phyloP scores from a whole-genome alignment of 352 stramenopile genomes.

The Globisporangium radiosum region DNA sequence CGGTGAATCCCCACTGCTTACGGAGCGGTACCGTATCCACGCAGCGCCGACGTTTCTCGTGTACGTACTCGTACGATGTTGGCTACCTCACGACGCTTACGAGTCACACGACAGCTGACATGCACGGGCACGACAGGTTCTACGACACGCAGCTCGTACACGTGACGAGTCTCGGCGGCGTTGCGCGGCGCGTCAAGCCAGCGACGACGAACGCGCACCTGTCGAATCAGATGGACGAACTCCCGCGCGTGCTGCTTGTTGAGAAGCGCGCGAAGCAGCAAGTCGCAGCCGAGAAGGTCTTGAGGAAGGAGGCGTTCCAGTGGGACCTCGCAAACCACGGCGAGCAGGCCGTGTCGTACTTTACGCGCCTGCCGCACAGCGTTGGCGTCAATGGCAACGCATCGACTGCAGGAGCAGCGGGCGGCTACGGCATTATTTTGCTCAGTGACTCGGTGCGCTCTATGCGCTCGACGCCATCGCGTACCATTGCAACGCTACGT shows the following conservation, averaged over 20 bases:
- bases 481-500: background rate
- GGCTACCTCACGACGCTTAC: background rate
- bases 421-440: slow-evolving; percentile 44
- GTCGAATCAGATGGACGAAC: slow-evolving; percentile 41
- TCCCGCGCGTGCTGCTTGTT: slow-evolving; percentile 59
- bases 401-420: background rate
- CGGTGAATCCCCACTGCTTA: slow-evolving; percentile 42
- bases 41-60: slow-evolving; percentile 71
- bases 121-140: slow-evolving; percentile 27
- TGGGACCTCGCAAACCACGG: slow-evolving; percentile 62
- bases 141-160: slow-evolving; percentile 50
- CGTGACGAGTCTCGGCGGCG: slow-evolving; percentile 55
- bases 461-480: background rate
- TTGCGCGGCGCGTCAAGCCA: slow-evolving; percentile 38
- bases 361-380: slow-evolving; percentile 23
- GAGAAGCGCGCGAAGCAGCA: slow-evolving; percentile 52
- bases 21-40: slow-evolving; percentile 60
- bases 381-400: background rate
- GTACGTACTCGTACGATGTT: slow-evolving; percentile 17
- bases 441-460: slow-evolving; percentile 42
- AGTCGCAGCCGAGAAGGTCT: slow-evolving; percentile 44
- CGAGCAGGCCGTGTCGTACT: slow-evolving; percentile 45
- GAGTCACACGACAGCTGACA: background rate
- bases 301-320: slow-evolving; percentile 55
- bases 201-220: slow-evolving; percentile 55